These are phyloP conservation scores for Candida pseudoviswanathii DNA, from an alignment of 1,139 yeast species.

Conservation along the genomic window DNA sequence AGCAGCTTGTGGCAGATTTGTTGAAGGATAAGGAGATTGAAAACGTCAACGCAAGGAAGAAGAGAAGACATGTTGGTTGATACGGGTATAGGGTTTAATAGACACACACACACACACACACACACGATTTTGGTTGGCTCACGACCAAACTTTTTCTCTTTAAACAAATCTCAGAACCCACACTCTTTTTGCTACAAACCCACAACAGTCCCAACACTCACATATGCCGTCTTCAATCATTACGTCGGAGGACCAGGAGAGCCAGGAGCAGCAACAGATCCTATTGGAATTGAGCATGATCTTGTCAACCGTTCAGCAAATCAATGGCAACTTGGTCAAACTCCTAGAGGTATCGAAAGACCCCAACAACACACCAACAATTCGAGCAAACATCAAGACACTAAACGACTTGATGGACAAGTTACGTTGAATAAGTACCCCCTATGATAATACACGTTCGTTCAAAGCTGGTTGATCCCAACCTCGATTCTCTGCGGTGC, in stretches of 20 bases:
- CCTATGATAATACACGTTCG: background rate
- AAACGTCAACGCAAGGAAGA: background rate
- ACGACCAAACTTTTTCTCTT: background rate
- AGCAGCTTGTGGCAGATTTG: constrained; percentile 26
- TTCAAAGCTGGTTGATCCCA: too few relatives aligned
- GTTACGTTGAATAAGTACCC: constrained; percentile 6
- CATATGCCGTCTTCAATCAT: background rate
- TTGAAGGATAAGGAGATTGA: constrained; percentile 9
- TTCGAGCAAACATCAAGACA: constrained; percentile 5
- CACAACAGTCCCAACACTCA: background rate
- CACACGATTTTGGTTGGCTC: background rate
- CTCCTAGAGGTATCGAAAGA: constrained; percentile 24
- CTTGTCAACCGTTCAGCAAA: constrained; percentile 30
- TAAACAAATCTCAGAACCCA: background rate
- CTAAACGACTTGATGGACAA: constrained; percentile 13
- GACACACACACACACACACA: background rate
- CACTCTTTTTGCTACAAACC: background rate
- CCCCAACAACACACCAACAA: constrained; percentile 2
- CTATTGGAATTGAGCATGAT: constrained; percentile 37
- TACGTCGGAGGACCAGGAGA: constrained; percentile 10
- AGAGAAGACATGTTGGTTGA: background rate
- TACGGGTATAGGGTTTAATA: background rate
- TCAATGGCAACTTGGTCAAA: constrained; percentile 29
- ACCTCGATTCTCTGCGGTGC: too few relatives aligned
- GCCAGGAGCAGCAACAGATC: constrained; percentile 24